These are phyloP conservation scores for Leccinum fallax DNA, from an alignment of 1,284 basidiomycete genomes.

Conservation along the genomic window DNA sequence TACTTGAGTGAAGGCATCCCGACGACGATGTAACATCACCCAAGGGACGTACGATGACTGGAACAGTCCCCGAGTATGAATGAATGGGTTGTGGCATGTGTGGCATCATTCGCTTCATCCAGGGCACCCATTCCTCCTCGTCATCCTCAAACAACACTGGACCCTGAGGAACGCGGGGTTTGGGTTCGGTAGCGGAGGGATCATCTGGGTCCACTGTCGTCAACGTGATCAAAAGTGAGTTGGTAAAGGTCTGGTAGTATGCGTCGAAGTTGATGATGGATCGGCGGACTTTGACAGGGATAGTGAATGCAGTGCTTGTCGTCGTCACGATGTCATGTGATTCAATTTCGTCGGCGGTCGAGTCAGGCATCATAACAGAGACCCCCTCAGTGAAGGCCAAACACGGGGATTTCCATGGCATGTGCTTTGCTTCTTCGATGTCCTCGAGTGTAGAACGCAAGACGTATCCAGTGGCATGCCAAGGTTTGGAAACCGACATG, in stretches of 20 bases:
- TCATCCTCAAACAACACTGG: conserved; percentile 3
- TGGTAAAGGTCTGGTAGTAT: conserved; percentile 9
- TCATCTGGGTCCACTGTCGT: neutral
- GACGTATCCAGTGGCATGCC: neutral
- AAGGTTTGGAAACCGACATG: neutral
- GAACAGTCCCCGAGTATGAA: neutral
- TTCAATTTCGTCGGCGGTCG: conserved; percentile 2
- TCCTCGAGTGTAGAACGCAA: conserved; percentile 1
- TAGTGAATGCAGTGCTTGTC: neutral
- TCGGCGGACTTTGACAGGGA: conserved; percentile 6
- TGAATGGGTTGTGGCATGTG: neutral
- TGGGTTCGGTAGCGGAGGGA: neutral
- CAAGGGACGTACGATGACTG: neutral
- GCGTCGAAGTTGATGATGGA: conserved; percentile 8
- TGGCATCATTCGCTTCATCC: no score
- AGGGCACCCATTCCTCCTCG: conserved; percentile 1
- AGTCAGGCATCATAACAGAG: conserved; percentile 4
- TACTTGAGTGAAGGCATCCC: neutral
- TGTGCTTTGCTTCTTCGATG: neutral
- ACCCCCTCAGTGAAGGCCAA: no score
- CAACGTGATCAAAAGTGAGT: conserved; percentile 1
- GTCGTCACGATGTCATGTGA: conserved; percentile 5
- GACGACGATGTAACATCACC: neutral
- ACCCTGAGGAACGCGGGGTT: neutral
- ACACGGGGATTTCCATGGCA: no score